Percentiles rank a stretch among this genome's conserved stretches.
Conservation (phyloP, 768 basidiomycete species). For the Podaxis sp. region DNA sequence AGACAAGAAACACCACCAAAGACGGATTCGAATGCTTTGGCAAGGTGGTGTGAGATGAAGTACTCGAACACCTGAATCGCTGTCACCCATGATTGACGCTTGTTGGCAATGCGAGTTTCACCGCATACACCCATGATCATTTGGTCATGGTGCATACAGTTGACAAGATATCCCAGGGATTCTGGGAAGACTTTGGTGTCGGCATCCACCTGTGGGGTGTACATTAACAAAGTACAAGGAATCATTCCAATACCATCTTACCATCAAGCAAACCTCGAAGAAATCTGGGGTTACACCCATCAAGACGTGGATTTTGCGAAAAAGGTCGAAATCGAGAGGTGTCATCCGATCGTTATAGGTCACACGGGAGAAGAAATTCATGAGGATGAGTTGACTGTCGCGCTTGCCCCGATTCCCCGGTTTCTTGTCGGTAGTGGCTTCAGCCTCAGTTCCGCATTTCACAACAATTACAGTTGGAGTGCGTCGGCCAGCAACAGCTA, state of each 20-base stretch:
- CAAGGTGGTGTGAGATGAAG: slow-evolving; percentile 97
- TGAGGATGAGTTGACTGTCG: slow-evolving; percentile 96
- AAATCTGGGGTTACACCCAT: slow-evolving; percentile 99
- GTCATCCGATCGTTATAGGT: slow-evolving; percentile 99
- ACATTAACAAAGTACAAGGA: background rate
- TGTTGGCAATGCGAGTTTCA: slow-evolving; percentile 98
- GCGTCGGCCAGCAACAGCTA: slow-evolving; percentile 81
- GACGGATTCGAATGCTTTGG: slow-evolving; percentile 98
- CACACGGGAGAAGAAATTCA: slow-evolving; percentile 99
- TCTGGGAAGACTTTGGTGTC: slow-evolving; percentile 95
- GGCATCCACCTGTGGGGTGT: slow-evolving; percentile 82
- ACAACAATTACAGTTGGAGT: slow-evolving; percentile 94
- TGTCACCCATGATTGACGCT: slow-evolving; percentile 97
- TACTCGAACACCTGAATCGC: slow-evolving; percentile 98
- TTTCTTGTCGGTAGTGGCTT: slow-evolving; percentile 83
- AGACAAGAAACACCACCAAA: slow-evolving; percentile 99
- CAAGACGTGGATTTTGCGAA: slow-evolving; percentile 91
- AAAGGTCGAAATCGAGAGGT: slow-evolving; percentile 96
- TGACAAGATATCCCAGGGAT: slow-evolving; percentile 88
- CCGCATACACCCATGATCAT: slow-evolving; percentile 99
- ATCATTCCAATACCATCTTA: slow-evolving; percentile 38
- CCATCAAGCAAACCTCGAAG: slow-evolving; percentile 97
- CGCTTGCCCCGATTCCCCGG: slow-evolving; percentile 98
- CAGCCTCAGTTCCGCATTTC: slow-evolving; percentile 91
- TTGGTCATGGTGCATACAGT: slow-evolving; percentile 98